Evolutionary conservation across 768 basidiomycete genomes (phyloP).

Genomic region (Xerocomellus amylosporus): DNA sequence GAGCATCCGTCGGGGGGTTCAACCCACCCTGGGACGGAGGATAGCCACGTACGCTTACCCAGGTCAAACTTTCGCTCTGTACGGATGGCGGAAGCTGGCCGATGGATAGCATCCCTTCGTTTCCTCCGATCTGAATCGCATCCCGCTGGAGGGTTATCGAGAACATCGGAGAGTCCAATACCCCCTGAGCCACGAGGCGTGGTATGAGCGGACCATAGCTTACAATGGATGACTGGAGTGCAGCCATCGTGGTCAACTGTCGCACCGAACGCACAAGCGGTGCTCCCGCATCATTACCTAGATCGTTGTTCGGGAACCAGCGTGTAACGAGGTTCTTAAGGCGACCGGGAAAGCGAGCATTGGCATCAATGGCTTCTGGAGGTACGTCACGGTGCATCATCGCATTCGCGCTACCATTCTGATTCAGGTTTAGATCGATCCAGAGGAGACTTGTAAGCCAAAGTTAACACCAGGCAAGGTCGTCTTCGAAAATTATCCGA

Average conservation of each 20-base stretch:
- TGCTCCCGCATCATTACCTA: background rate
- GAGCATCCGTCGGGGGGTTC: conserved; percentile 51
- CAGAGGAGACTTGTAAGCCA: conserved; percentile 42
- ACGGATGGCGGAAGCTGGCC: conserved; percentile 61
- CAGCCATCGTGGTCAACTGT: conserved; percentile 16
- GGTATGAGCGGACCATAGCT: conserved; percentile 45
- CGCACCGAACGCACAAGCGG: conserved; percentile 5
- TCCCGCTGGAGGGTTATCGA: conserved; percentile 67
- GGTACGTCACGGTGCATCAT: conserved; percentile 1
- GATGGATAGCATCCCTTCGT: conserved; percentile 61
- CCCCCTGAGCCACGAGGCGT: conserved; percentile 41
- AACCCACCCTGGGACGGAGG: conserved; percentile 50
- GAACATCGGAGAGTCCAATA: conserved; percentile 46
- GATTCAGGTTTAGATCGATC: conserved; percentile 36
- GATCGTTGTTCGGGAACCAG: conserved; percentile 19
- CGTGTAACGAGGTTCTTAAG: conserved; percentile 13
- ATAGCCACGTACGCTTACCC: conserved; percentile 64
- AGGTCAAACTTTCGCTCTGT: conserved; percentile 50
- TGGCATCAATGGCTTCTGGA: background rate
- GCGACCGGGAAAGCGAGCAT: conserved; percentile 2
- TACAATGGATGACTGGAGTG: conserved; percentile 42
- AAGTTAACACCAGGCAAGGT: background rate
- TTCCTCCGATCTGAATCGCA: conserved; percentile 64
- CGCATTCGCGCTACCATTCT: conserved; percentile 2
- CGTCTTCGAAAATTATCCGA: background rate